These are phyloP conservation scores for Pseudogymnoascus sp. DNA, from an alignment of 2,329 filamentous ascomycete genomes.

Conservation along the genomic window DNA sequence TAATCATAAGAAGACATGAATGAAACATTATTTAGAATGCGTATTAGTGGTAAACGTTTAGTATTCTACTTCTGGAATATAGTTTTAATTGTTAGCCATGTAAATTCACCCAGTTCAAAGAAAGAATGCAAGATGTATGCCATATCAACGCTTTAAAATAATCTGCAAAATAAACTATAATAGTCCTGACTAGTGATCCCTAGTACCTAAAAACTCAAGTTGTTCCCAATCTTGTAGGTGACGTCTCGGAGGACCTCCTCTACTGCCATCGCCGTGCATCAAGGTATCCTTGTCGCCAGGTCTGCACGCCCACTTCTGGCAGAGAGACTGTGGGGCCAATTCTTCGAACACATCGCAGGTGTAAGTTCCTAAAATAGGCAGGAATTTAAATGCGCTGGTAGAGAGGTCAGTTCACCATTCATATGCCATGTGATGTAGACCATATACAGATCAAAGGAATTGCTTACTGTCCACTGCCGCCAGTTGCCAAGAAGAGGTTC, in stretches of 20 bases:
- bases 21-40: no score
- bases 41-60: no score
- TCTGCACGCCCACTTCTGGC: not conserved
- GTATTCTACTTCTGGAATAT: no score
- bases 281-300: not conserved
- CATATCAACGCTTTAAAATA: no score
- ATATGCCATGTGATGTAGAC: not conserved
- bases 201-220: not conserved
- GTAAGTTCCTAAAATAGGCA: not conserved
- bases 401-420: not conserved
- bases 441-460: not conserved
- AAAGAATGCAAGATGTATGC: no score
- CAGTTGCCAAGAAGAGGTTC: slow-evolving; percentile 40
- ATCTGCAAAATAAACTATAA: not conserved
- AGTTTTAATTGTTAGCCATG: no score
- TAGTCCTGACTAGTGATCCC: not conserved
- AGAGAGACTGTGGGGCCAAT: not conserved
- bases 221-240: not conserved
- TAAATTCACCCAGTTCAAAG: no score
- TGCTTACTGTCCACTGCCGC: slow-evolving; percentile 35
- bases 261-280: not conserved
- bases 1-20: no score
- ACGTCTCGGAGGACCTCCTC: not conserved
- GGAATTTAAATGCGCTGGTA: not conserved
- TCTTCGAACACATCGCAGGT: not conserved